Evolutionary conservation across 495 filamentous ascomycete genomes (phyloP), one percentile per base, ranked within the genome.

Genomic region (Aspergillus wentii): DNA sequence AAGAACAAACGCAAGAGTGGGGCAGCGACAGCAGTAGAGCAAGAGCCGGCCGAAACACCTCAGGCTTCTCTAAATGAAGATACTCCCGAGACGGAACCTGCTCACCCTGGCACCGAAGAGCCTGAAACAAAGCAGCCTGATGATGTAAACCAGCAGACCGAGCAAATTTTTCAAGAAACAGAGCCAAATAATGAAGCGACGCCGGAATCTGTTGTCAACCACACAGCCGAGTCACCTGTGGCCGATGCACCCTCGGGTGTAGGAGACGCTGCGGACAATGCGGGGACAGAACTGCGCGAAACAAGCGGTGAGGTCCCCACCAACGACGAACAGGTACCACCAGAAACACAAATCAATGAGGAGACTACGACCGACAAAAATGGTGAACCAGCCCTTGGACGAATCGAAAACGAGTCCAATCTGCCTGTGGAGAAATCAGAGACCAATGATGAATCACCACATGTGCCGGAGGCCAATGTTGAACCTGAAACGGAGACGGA

Each of bases 61-160:
- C 19, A 28, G 11, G 19, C 36, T 27, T n/a, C n/a, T n/a, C n/a
- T n/a, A n/a, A n/a, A n/a, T 86, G 81, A 83, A 79, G 45, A 80
- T 82, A 0, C 86, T 83, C 41, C 57, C 71, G 8, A 35, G 46
- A n/a, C 5, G 17, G 31, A 36, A 16, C 23, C 27, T 34, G 17
- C 15, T 6, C 15, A 17, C 4, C 27, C 16, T 13, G 31, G 26
- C 8, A 32, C 34, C 17, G 26, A 38, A n/a, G n/a, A 8, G 1
- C 17, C 29, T 2, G 28, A 33, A 8, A 2, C 17, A 2, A 23
- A 43, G 19, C 29, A 35, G 27, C 19, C 22, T 0, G 17, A 39
- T 2, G 30, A 33, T 9, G 14, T 25, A 17, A 15, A n/a, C 29
- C 29, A 30, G 4, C n/a, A 28, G 6, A 11, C 8, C 3, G 17